Evolutionary conservation across 163 green algal genomes (phyloP).

Genomic region (Chlorella variabilis): DNA sequence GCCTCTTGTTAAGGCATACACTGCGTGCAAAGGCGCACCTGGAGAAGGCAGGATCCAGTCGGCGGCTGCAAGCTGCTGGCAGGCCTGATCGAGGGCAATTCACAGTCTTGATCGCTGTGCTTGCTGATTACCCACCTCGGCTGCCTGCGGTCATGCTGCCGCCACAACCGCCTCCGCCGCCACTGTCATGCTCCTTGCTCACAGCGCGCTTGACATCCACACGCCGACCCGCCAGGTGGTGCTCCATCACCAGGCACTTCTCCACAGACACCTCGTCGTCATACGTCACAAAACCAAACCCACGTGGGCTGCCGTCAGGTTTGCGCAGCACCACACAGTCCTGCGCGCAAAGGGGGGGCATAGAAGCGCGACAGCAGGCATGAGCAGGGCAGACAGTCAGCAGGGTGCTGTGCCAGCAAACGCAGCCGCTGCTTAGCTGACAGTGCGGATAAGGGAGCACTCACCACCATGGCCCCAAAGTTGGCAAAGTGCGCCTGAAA

Average conservation of each 20-base stretch:
- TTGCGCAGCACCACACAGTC: slow-evolving; percentile 64
- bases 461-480: slow-evolving; percentile 77
- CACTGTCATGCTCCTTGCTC: slow-evolving; percentile 56
- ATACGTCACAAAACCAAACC: slow-evolving; percentile 91
- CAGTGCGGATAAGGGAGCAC: no score
- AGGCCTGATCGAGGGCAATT: no score
- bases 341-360: no score
- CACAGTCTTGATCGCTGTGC: no score
- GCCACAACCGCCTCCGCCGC: slow-evolving; percentile 28
- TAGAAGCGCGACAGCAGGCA: no score
- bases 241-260: slow-evolving; percentile 74
- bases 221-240: slow-evolving; percentile 60
- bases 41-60: slow-evolving; percentile 16
- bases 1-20: not conserved
- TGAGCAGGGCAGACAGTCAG: no score
- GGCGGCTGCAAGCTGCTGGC: not conserved
- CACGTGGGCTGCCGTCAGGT: slow-evolving; percentile 64
- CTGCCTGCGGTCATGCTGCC: no score
- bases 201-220: slow-evolving; percentile 80
- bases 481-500: slow-evolving; percentile 74
- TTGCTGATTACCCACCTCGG: no score
- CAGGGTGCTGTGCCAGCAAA: no score
- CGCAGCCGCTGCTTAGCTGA: no score
- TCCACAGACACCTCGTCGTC: slow-evolving; percentile 75
- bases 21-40: slow-evolving; percentile 2